A percentile compares a stretch with the other conserved stretches of the same genome.
Conservation (phyloP, 257 asterid genomes). For the Osmanthus fragrans region DNA sequence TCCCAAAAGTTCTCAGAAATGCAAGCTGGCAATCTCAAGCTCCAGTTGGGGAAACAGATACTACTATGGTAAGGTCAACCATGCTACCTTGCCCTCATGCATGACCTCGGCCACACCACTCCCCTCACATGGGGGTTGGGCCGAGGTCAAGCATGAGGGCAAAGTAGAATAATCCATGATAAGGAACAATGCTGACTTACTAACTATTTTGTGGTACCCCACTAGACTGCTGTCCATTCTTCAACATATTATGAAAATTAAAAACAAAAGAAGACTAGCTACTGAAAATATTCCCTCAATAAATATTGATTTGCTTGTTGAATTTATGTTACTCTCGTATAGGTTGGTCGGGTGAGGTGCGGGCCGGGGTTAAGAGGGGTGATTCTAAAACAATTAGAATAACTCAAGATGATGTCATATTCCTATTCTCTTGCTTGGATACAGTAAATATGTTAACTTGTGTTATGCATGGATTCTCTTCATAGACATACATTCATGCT, state of each 20-base stretch:
- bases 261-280: slow-evolving; percentile 6
- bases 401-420: slow-evolving; percentile 35
- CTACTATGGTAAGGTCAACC: too few species aligned
- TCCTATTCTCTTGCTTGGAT: slow-evolving; percentile 16
- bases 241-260: slow-evolving; percentile 19
- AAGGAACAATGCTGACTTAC: slow-evolving; percentile 45
- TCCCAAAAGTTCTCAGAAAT: slow-evolving; percentile 14
- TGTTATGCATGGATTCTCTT: slow-evolving; percentile 32
- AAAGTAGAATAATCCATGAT: too few species aligned
- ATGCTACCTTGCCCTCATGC: too few species aligned
- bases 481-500: slow-evolving; percentile 9
- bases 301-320: neutral
- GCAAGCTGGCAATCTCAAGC: slow-evolving; percentile 26
- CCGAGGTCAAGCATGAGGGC: too few species aligned
- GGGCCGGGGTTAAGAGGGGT: neutral
- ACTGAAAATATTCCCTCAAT: slow-evolving; percentile 11
- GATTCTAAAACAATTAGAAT: slow-evolving; percentile 20
- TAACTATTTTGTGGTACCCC: slow-evolving; percentile 41
- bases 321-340: neutral
- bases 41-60: slow-evolving; percentile 30
- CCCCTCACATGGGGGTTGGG: too few species aligned
- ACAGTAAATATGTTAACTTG: slow-evolving; percentile 18
- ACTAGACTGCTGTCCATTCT: slow-evolving; percentile 36
- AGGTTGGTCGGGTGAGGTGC: slow-evolving; percentile 6
- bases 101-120: too few species aligned